Evolutionary conservation across 2,329 filamentous ascomycete genomes (phyloP), one percentile per base, ranked within the genome.

Genomic region (Tolypocladium sp.): DNA sequence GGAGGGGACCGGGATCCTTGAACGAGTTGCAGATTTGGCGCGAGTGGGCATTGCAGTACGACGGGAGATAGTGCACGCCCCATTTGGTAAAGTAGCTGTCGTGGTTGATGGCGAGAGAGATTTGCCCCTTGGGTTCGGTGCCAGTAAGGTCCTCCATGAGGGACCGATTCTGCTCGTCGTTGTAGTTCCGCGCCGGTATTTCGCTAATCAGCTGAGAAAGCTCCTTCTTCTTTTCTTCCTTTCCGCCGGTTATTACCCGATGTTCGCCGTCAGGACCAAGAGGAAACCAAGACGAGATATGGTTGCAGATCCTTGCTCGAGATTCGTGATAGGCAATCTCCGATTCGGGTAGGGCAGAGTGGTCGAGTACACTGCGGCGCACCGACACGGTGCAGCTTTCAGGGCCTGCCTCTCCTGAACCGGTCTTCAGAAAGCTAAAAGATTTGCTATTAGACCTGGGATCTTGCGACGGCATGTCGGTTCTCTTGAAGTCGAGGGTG

Each of bases 11-110:
- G 0, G 79, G 72, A 60, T 87, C 84, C 65, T 85, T 85, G 77
- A 86, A 86, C 0, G 79, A 81, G 66, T 84, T 85, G 72, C 83
- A 85, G 12, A 80, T 70, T 68, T 87, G 84, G 30, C 77, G 75
- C 1, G 75, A 73, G 63, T 87, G 82, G 0, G 83, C 83, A 61
- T 79, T 77, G 33, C 80, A 78, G 2, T 86, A 73, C 8, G 80
- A 82, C 0, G 79, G 79, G 7, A 87, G 76, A 66, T 82, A 87
- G 67, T 86, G 83, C 6, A 67, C 65, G 9, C 83, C 83, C 84
- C 84, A 87, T 67, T 70, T 75, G 2, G 42, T 4, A 63, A 79
- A 83, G 64, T 77, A 77, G 0, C 65, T 60, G 0, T 58, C 22
- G 0, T 63, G 65, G 2, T 70, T 68, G 2, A 85, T 65, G 0